phyloP scores from a whole-genome alignment of 1,284 basidiomycete genomes.

The Marasmius sp. region DNA sequence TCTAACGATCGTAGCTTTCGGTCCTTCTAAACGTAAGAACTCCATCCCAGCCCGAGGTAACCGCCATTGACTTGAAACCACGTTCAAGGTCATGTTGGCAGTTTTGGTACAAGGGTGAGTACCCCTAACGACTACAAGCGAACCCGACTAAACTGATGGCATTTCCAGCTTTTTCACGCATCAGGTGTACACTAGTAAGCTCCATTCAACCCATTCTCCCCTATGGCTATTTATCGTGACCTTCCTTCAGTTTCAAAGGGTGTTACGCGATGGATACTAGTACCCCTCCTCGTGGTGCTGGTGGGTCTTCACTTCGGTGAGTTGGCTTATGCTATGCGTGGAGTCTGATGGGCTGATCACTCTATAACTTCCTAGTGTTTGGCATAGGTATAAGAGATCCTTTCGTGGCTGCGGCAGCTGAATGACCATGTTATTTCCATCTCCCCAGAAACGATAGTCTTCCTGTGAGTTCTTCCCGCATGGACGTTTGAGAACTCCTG shows the following conservation, averaged over 20 bases:
- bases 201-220: neutral
- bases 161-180: conserved; percentile 34
- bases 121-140: neutral
- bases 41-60: neutral
- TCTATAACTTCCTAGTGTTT: neutral
- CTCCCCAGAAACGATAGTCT: conserved; percentile 32
- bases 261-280: conserved; percentile 29
- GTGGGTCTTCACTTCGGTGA: conserved; percentile 35
- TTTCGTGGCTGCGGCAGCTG: conserved; percentile 18
- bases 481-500: neutral
- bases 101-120: conserved; percentile 37
- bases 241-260: conserved; percentile 25
- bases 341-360: neutral
- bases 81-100: conserved; percentile 29
- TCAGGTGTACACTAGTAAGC: conserved; percentile 34
- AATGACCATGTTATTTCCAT: neutral
- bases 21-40: conserved; percentile 21
- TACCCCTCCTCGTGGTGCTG: conserved; percentile 27
- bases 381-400: conserved; percentile 30
- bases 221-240: neutral
- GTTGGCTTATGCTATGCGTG: neutral
- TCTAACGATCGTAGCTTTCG: conserved; percentile 12
- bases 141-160: neutral
- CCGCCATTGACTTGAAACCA: neutral
- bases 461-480: conserved; percentile 22